Evolutionary conservation across 2,329 filamentous ascomycete species (phyloP).

Genomic region (Nigrograna mackinnonii): DNA sequence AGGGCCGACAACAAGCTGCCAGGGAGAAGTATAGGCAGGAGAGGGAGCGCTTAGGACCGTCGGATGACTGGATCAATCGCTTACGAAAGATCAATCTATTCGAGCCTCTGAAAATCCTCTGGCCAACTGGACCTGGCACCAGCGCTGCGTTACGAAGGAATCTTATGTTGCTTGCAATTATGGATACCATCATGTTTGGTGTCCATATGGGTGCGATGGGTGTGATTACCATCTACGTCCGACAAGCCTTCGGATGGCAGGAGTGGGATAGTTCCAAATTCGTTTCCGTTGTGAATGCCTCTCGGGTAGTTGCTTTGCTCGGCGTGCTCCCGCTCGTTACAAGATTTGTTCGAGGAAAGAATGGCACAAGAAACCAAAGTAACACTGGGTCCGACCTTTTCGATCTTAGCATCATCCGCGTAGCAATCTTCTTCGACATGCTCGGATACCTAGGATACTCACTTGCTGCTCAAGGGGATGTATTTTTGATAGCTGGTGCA

Average conservation of each 20-base stretch:
- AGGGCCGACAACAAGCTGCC: slow-evolving; percentile 70
- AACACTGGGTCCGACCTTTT: slow-evolving; percentile 71
- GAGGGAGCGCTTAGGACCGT: slow-evolving; percentile 34
- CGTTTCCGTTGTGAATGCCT: slow-evolving; percentile 76
- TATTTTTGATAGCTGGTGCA: slow-evolving; percentile 74
- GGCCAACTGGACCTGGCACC: slow-evolving; percentile 69
- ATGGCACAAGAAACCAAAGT: slow-evolving; percentile 39
- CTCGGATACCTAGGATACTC: slow-evolving; percentile 77
- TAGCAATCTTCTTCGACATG: slow-evolving; percentile 75
- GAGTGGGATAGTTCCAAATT: slow-evolving; percentile 80
- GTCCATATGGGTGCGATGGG: slow-evolving; percentile 78
- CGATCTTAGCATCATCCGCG: slow-evolving; percentile 76
- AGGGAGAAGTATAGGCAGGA: slow-evolving; percentile 65
- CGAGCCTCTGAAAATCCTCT: slow-evolving; percentile 76
- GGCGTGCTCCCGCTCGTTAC: slow-evolving; percentile 76
- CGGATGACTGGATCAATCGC: slow-evolving; percentile 49
- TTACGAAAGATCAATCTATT: slow-evolving; percentile 66
- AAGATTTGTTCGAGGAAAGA: slow-evolving; percentile 69
- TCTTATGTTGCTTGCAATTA: slow-evolving; percentile 75
- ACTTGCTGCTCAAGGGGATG: slow-evolving; percentile 60
- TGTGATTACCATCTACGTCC: slow-evolving; percentile 83
- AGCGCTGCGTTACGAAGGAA: slow-evolving; percentile 71
- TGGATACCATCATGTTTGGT: slow-evolving; percentile 82
- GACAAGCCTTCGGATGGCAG: slow-evolving; percentile 80
- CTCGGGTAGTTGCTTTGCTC: slow-evolving; percentile 76